Conservation (phyloP, 306 rosid genomes). For the Cotoneaster glaucophyllus region DNA sequence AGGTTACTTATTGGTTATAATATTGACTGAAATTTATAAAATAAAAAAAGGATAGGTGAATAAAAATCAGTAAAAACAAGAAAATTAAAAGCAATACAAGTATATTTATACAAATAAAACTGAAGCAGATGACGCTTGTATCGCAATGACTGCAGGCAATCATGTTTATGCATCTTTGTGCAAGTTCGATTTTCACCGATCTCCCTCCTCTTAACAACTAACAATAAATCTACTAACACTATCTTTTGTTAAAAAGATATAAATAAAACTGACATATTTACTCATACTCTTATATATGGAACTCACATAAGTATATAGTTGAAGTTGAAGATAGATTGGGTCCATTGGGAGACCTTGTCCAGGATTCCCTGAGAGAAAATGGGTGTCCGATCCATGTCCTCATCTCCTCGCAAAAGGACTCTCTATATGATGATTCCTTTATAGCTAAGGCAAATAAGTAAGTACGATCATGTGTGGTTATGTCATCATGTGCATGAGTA, state of each 20-base stretch:
- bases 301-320: neutral
- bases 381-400: neutral
- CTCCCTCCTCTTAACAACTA: too few relatives aligned
- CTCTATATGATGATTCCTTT: neutral
- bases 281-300: too few relatives aligned
- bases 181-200: too few relatives aligned
- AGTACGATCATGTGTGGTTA: conserved; percentile 3
- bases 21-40: too few relatives aligned
- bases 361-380: neutral
- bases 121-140: too few relatives aligned
- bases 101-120: too few relatives aligned
- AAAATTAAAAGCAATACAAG: too few relatives aligned
- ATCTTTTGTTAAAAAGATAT: too few relatives aligned
- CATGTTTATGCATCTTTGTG: too few relatives aligned
- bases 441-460: neutral
- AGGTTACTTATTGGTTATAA: neutral
- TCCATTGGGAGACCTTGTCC: neutral
- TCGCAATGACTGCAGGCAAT: too few relatives aligned
- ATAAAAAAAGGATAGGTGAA: neutral
- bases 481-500: conserved; percentile 18
- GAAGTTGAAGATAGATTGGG: neutral
- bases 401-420: neutral
- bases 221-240: too few relatives aligned
- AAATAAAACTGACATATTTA: too few relatives aligned
- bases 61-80: neutral